Evolutionary conservation across 345 rosid genomes (phyloP).

Genomic region (Salix viminalis): DNA sequence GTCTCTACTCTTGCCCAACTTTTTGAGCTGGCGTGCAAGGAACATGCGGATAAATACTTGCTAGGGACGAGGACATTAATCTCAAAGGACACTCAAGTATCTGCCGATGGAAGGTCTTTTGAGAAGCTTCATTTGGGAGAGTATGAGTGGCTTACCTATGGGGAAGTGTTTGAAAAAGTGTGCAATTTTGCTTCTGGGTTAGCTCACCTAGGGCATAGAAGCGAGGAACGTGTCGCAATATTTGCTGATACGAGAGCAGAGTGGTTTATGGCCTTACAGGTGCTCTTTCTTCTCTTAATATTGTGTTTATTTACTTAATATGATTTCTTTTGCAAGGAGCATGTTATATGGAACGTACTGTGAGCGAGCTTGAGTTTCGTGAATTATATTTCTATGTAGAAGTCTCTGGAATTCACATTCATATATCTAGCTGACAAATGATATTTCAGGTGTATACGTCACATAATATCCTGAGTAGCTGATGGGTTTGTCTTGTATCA

Average conservation of each 20-base stretch:
- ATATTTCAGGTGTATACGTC: neutral
- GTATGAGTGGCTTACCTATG: conserved; percentile 78
- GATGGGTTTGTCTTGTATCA: conserved; percentile 29
- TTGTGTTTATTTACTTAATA: neutral
- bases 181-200: conserved; percentile 82
- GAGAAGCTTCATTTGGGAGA: conserved; percentile 97
- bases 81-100: conserved; percentile 58
- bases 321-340: neutral
- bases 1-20: conserved; percentile 80
- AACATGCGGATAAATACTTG: conserved; percentile 44
- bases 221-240: conserved; percentile 81
- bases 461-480: neutral
- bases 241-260: conserved; percentile 94
- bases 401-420: neutral
- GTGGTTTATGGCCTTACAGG: conserved; percentile 97
- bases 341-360: neutral
- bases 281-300: conserved; percentile 16
- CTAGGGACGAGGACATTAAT: conserved; percentile 78
- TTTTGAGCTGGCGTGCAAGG: conserved; percentile 71
- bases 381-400: neutral
- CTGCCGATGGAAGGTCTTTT: conserved; percentile 61
- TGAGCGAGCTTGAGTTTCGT: neutral
- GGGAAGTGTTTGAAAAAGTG: conserved; percentile 52
- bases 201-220: conserved; percentile 61
- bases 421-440: neutral